A percentile compares a stretch with the other conserved stretches of the same genome.
Conservation (phyloP, 306 rosid species). For the Dryas alaskensis region DNA sequence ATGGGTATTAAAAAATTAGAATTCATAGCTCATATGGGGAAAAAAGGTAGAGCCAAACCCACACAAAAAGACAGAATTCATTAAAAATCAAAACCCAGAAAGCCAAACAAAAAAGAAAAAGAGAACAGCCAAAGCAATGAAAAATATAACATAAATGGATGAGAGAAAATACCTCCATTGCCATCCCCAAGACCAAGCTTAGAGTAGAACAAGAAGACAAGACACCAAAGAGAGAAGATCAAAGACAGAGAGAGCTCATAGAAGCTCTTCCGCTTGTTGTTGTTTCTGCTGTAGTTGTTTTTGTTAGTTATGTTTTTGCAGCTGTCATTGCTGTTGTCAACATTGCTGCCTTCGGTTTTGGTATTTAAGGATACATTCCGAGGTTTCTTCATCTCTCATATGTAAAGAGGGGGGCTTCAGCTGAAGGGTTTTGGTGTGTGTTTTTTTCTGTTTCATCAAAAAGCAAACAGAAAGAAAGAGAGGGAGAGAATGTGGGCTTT, state of each 20-base stretch:
- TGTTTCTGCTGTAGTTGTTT: constrained; percentile 18
- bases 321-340: constrained; percentile 1
- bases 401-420: constrained; percentile 2
- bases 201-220: constrained; percentile 54
- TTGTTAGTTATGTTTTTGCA: constrained; percentile 12
- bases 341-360: constrained; percentile 32
- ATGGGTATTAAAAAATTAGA: not conserved
- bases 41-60: not conserved
- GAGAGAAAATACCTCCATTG: constrained; percentile 41
- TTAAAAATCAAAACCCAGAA: not conserved
- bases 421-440: constrained; percentile 6
- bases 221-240: constrained; percentile 61
- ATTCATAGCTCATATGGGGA: not conserved
- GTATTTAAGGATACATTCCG: constrained; percentile 28
- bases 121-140: not conserved
- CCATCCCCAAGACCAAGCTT: constrained; percentile 57
- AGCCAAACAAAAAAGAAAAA: not conserved
- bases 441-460: not conserved
- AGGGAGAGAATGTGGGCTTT: not conserved
- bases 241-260: constrained; percentile 65
- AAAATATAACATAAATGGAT: not conserved
- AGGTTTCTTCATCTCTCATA: constrained; percentile 52
- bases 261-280: constrained; percentile 36
- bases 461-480: not conserved
- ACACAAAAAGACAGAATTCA: not conserved